phyloP scores from a whole-genome alignment of 192 early-diverging fungal genomes.

The Coemansia sp. region DNA sequence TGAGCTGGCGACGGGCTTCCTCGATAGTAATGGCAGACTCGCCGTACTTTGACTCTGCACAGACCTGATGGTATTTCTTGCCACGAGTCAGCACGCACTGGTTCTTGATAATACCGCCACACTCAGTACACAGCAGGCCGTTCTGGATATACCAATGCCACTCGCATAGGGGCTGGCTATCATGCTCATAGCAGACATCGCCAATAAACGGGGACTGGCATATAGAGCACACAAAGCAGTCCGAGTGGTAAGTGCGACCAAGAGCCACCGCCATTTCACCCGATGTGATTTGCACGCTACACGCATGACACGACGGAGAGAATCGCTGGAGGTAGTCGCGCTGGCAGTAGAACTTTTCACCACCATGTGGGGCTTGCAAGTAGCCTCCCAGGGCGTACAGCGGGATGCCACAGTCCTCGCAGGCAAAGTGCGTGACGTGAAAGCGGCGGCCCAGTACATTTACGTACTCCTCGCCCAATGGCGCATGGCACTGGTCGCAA shows the following conservation, averaged over 20 bases:
- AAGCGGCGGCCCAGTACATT: conserved; percentile 51
- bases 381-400: conserved; percentile 58
- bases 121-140: conserved; percentile 54
- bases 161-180: conserved; percentile 57
- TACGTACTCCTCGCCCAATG: conserved; percentile 54
- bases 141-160: conserved; percentile 60
- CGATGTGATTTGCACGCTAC: conserved; percentile 55
- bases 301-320: conserved; percentile 53
- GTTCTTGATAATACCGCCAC: conserved; percentile 55
- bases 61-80: conserved; percentile 55
- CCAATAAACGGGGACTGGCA: conserved; percentile 58
- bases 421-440: conserved; percentile 54
- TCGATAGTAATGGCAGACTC: conserved; percentile 46
- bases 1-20: conserved; percentile 48
- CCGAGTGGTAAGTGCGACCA: conserved; percentile 56
- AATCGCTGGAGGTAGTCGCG: conserved; percentile 57
- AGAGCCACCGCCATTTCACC: conserved; percentile 56
- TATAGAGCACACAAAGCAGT: conserved; percentile 57
- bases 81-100: conserved; percentile 56
- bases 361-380: conserved; percentile 41
- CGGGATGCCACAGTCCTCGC: conserved; percentile 56
- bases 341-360: conserved; percentile 54
- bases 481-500: conserved; percentile 38
- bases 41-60: conserved; percentile 56
- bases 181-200: conserved; percentile 57